phyloP scores from a whole-genome alignment of 1,139 yeast species.

The Taphrina wiesneri region DNA sequence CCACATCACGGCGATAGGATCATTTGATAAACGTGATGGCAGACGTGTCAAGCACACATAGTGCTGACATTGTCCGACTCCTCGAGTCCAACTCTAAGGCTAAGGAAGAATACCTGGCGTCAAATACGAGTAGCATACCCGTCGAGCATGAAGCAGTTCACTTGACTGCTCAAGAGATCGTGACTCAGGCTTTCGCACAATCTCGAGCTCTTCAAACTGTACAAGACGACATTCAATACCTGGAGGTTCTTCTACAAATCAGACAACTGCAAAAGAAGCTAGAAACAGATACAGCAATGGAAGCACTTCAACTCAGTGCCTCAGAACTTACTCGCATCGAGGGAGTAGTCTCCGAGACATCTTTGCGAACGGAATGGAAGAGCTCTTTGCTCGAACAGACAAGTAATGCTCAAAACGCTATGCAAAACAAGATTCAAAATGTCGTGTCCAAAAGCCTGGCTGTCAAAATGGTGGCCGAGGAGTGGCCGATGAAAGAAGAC shows the following conservation, averaged over 20 bases:
- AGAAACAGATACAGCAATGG: not conserved
- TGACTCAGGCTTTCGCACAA: not conserved
- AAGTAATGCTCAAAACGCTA: not conserved
- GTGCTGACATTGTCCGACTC: not conserved
- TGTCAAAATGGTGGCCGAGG: not conserved
- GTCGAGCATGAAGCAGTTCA: not conserved
- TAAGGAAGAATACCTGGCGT: not conserved
- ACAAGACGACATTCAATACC: not conserved
- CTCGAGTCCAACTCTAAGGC: not conserved
- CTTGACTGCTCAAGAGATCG: not conserved
- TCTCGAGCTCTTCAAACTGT: not conserved
- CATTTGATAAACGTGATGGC: not conserved
- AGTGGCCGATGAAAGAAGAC: constrained; percentile 2
- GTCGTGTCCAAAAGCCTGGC: not conserved
- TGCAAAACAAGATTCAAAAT: not conserved
- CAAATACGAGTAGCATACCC: not conserved
- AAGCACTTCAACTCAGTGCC: not conserved
- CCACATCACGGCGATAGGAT: not conserved
- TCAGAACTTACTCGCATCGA: not conserved
- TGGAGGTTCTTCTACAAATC: not conserved
- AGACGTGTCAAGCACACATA: not conserved
- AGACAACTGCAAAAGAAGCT: not conserved
- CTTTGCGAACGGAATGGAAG: not conserved
- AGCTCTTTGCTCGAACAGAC: not conserved
- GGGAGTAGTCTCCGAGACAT: not conserved